phyloP scores from a whole-genome alignment of 1,284 basidiomycete genomes.

The Xerocomus nothofagi region DNA sequence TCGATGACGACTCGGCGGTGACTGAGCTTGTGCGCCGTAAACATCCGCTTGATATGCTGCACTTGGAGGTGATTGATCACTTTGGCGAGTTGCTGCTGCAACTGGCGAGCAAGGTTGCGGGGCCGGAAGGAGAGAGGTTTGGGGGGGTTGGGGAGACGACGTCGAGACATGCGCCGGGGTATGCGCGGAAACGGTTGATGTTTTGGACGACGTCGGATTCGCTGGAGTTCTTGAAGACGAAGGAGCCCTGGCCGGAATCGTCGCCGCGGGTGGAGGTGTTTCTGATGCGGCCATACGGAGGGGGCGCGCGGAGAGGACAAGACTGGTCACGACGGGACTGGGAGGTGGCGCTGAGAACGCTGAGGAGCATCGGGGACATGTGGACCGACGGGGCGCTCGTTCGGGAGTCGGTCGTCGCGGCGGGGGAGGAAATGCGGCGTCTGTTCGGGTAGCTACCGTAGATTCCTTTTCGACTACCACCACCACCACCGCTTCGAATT shows the following conservation, averaged over 20 bases:
- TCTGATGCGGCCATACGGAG: constrained; percentile 47
- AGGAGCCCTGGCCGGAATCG: constrained; percentile 32
- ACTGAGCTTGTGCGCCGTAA: constrained; percentile 38
- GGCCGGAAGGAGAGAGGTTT: constrained; percentile 39
- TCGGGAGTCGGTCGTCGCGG: constrained; percentile 46
- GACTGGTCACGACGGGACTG: constrained; percentile 72
- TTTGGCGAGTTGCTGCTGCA: constrained; percentile 60
- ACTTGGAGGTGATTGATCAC: constrained; percentile 66
- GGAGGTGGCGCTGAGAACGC: constrained; percentile 48
- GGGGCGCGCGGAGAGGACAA: constrained; percentile 57
- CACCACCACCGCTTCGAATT: constrained; percentile 16
- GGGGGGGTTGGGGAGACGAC: constrained; percentile 31
- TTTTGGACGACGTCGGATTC: constrained; percentile 57
- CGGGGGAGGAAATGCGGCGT: constrained; percentile 47
- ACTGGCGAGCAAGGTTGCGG: constrained; percentile 55
- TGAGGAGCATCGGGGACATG: constrained; percentile 48
- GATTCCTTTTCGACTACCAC: no score
- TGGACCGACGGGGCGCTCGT: constrained; percentile 57
- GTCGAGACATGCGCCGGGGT: constrained; percentile 60
- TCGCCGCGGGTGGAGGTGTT: constrained; percentile 52
- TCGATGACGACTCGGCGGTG: constrained; percentile 51
- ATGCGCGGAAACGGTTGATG: constrained; percentile 40
- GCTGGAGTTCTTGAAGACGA: constrained; percentile 53
- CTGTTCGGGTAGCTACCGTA: no score
- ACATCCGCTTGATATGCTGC: constrained; percentile 64